Base-by-base conservation (phyloP, 805 yeast species). In the Vanderwaltozyma yarrowii region DNA sequence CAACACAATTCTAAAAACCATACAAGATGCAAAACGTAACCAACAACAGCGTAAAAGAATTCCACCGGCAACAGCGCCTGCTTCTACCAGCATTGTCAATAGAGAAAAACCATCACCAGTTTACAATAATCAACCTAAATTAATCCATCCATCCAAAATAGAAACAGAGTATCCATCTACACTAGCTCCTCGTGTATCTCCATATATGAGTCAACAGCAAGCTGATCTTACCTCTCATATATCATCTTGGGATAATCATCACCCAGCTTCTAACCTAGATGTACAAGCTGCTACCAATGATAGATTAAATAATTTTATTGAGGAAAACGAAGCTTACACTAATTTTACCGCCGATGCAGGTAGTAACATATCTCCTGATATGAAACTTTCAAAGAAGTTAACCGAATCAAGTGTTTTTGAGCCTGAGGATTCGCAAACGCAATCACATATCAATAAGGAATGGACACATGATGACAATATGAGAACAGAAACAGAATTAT, bases 1-100 rank as follows among this genome's bases (percentile, higher is more conserved):
- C 3, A 87, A 86, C 54, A 82, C 81, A 60, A 86, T 92, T 45
- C 64, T 92, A 41, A 74, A 73, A 40, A 85, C 96, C 9, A 87
- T 89, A 54, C 80, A 81, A 56, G 74, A 80, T 30, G 78, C 96
- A 2, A 73, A 74, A 49, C 69, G 59, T 18, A 45, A 60, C 16
- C 56, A 55, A 41, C 55, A 45, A 31, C 50, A 48, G 45, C 46
- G 46, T 27, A 47, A 42, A 39, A 51, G 41, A 38, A 11, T 13
- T 11, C 7, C 24, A 9, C 28, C 33, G 4, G 30, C 7, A 12
- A 6, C 30, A 8, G 11, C 11, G 7, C 11, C 11, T 12, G n/a
- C 11, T 7, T 8, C 5, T 10, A 9, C 7, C 7, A 24, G 27
- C 4, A 4, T 11, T 24, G n/a, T 13, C 5, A 12, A 24, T 24